Percentiles rank a stretch among this genome's conserved stretches.
Conservation (phyloP, 768 basidiomycete species). For the Megacollybia marginata region DNA sequence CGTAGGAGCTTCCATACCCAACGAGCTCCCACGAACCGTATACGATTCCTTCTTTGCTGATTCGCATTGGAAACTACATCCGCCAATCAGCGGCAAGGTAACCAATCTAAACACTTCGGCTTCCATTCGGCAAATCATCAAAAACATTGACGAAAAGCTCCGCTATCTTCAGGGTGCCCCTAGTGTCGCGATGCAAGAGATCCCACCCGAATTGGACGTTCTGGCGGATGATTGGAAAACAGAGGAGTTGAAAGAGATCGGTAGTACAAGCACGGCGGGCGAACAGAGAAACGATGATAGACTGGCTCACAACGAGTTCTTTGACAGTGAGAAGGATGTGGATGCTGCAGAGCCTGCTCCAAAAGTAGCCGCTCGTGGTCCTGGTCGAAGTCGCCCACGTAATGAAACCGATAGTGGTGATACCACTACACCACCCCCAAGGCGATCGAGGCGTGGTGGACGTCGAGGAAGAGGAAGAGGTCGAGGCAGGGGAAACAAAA, state of each 20-base stretch:
- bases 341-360: not conserved
- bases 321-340: not conserved
- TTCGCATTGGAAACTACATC: conserved; percentile 88
- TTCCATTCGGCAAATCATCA: conserved; percentile 80
- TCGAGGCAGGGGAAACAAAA: too few species aligned
- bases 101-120: conserved; percentile 87
- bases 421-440: too few species aligned
- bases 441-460: too few species aligned
- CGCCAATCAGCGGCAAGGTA: conserved; percentile 84
- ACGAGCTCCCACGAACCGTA: conserved; percentile 80
- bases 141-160: conserved; percentile 78
- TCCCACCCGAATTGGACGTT: conserved; percentile 84
- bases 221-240: conserved; percentile 63
- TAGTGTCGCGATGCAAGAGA: conserved; percentile 92
- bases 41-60: conserved; percentile 94
- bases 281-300: conserved; percentile 28
- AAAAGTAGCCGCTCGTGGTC: too few species aligned
- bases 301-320: not conserved
- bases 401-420: too few species aligned
- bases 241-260: conserved; percentile 68
- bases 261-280: conserved; percentile 45
- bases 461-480: too few species aligned
- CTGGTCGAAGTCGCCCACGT: too few species aligned
- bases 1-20: conserved; percentile 74
- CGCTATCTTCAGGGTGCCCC: conserved; percentile 93